Percentiles rank a stretch among this genome's conserved stretches.
Conservation (phyloP, 225 moss, liverwort and hornwort species). For the Anthoceros angustus region DNA sequence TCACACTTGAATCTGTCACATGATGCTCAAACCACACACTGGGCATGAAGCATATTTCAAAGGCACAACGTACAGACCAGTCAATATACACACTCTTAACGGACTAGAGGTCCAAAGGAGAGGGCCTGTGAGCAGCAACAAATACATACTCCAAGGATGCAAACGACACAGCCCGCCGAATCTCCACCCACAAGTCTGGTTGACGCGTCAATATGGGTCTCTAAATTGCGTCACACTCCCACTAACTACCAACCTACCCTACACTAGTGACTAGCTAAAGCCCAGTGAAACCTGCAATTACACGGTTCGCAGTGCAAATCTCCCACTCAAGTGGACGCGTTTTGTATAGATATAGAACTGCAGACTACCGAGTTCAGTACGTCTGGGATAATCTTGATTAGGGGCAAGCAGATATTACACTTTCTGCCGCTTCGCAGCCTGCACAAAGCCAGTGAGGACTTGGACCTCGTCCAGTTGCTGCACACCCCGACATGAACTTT, state of each 20-base stretch:
- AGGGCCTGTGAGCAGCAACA: no score
- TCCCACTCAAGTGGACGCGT: no score
- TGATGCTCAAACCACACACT: background rate
- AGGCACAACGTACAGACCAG: no score
- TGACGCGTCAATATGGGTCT: background rate
- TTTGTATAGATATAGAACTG: background rate
- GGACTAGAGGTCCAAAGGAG: no score
- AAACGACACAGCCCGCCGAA: no score
- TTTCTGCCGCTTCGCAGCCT: slow-evolving; percentile 50
- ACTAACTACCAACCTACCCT: background rate
- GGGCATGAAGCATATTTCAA: background rate
- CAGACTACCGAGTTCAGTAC: background rate
- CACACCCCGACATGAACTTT: slow-evolving; percentile 6
- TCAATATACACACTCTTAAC: no score
- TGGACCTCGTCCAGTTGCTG: slow-evolving; percentile 49
- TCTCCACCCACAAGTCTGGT: background rate
- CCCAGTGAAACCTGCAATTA: background rate
- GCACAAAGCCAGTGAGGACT: slow-evolving; percentile 42
- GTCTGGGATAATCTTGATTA: background rate
- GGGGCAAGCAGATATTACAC: slow-evolving; percentile 8
- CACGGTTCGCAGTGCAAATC: background rate
- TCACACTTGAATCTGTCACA: background rate
- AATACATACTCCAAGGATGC: no score
- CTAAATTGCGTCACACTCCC: background rate
- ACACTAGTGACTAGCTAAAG: background rate